Base-by-base conservation (phyloP, 257 asterid species). In the Solanum corneliomulleri region DNA sequence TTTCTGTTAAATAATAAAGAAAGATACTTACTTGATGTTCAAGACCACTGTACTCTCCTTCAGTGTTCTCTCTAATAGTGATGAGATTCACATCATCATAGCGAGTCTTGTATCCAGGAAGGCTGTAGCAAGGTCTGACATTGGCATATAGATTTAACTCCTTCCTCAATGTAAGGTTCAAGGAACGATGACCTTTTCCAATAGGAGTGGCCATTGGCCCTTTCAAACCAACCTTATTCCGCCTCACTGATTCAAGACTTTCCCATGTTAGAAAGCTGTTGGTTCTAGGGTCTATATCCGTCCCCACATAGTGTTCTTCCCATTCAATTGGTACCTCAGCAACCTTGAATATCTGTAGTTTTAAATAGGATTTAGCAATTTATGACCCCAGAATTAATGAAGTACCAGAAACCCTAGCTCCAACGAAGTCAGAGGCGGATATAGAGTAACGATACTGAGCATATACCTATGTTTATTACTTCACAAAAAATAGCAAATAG, bases 171-270 rank as follows among this genome's bases (percentile, higher is more conserved):
- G 99, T 96, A 86, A 96, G 99, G 92, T 96, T 96, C 87, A 96
- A 95, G 52, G 99, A 96, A 64, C 99, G 98, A 88, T 95, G 98
- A 44, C 99, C 99, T 91, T 96, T 96, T 77, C 99, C 99, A 71
- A 96, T 93, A 83, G 99, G 99, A 25, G 99, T 96, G 80, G 99
- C 99, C 99, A 96, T 96, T 33, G 99, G 99, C 75, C 99, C 99
- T 91, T 96, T 96, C 52, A 96, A 81, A 78, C 99, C 99, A 89
- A 96, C 94, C 90, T 94, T 96, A 89, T 96, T 96, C n/a, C 45
- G 87, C 70, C 98, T 89, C 86, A 96, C 96, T 64, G 99, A 96
- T 90, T 96, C 99, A 44, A 96, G 98, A 91, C 98, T 96, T 87
- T 96, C 99, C 98, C 98, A 96, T 86, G 99, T 96, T 25, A 96